Evolutionary conservation across 2,329 filamentous ascomycete genomes (phyloP).

Genomic region (Verticillium dahliae): DNA sequence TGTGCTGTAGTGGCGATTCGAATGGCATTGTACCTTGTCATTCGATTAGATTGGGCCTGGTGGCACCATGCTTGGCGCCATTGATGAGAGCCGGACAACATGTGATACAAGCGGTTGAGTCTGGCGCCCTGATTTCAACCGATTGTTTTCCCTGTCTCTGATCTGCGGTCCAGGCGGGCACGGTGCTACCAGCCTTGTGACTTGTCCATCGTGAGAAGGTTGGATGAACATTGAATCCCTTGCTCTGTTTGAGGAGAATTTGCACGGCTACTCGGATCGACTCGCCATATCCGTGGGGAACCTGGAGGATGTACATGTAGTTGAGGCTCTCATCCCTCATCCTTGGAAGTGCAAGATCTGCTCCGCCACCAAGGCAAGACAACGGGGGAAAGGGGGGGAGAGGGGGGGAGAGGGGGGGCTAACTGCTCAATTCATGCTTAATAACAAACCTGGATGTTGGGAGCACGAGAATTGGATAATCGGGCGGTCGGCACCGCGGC

Average conservation of each 20-base stretch:
- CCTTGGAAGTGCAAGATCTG: too few relatives aligned
- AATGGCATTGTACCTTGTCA: neutral
- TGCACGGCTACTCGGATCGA: neutral
- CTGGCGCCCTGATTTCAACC: neutral
- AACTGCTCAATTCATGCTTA: too few relatives aligned
- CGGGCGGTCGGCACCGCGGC: too few relatives aligned
- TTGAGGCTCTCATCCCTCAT: too few relatives aligned
- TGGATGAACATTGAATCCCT: neutral
- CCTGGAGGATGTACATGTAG: too few relatives aligned
- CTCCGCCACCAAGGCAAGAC: too few relatives aligned
- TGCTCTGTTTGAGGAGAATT: neutral
- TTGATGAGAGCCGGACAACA: neutral
- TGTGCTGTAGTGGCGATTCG: too few relatives aligned
- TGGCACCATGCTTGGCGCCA: neutral
- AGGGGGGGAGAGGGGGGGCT: too few relatives aligned
- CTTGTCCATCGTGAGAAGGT: neutral
- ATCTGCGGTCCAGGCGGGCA: neutral
- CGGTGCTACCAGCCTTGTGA: neutral
- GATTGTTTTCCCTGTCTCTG: neutral
- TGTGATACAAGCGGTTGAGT: neutral
- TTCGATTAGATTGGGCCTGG: neutral
- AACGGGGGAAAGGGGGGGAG: too few relatives aligned
- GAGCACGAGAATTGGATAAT: too few relatives aligned
- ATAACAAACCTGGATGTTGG: too few relatives aligned
- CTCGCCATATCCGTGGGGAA: neutral